Conservation (phyloP, 176 grass and related monocot genomes). For the Aegilops sharonensis region DNA sequence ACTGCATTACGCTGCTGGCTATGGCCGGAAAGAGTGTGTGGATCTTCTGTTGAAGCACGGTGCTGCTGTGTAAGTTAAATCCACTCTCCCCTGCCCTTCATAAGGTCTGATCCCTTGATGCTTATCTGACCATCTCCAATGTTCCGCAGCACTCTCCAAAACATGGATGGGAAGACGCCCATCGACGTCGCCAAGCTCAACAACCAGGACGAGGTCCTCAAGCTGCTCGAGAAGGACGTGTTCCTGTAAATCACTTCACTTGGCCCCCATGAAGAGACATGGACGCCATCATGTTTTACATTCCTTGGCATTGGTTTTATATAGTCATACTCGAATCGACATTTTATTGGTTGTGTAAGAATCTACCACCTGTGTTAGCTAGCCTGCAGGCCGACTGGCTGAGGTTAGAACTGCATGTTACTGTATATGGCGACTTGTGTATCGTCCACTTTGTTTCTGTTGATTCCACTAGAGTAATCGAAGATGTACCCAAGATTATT, state of each 20-base stretch:
- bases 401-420: constrained; percentile 16
- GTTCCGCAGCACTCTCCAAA: constrained; percentile 68
- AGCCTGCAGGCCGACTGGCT: not conserved
- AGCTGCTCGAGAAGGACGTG: constrained; percentile 80
- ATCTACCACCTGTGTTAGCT: not conserved
- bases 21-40: constrained; percentile 82
- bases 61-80: constrained; percentile 81
- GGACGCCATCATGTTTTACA: not conserved
- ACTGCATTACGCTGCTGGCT: constrained; percentile 84
- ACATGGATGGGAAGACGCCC: constrained; percentile 88
- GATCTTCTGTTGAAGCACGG: constrained; percentile 80
- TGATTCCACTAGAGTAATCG: constrained; percentile 17
- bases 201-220: constrained; percentile 81
- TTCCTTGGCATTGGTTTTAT: constrained; percentile 14
- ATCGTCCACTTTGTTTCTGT: not conserved
- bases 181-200: constrained; percentile 93
- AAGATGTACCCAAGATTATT: not conserved
- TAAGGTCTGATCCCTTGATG: not conserved
- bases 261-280: not conserved
- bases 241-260: constrained; percentile 52
- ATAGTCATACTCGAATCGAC: constrained; percentile 22
- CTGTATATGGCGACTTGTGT: not conserved
- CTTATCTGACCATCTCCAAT: constrained; percentile 19
- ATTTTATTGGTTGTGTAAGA: constrained; percentile 30
- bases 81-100: not conserved